Base-by-base conservation (phyloP, 805 yeast species). In the Suhomyces pyralidae region DNA sequence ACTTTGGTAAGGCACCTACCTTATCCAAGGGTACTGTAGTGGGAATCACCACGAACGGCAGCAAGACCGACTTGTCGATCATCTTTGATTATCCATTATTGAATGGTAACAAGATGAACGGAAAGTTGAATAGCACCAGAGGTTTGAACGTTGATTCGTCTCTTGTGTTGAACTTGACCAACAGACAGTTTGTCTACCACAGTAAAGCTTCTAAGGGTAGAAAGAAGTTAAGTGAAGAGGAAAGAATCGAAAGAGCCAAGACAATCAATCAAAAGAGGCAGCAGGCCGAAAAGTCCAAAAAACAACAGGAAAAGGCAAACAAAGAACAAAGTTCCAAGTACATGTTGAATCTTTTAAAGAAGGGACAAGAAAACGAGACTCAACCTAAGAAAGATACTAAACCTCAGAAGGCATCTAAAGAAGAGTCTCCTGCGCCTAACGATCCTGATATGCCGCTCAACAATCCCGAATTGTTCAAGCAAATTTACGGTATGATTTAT, bases 21-120 rank as follows among this genome's bases (percentile, higher is more conserved):
- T 90, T 87, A 64, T 80, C 89, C 24, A 87, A 87, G 62, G 99
- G 99, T 66, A 91, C 97, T 0, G 96, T 94, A 51, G 86, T 89
- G 48, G 86, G 88, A 7, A 74, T 80, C 51, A 71, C 70, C 22
- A 70, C 81, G 3, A 76, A 82, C 40, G 90, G 89, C 42, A 78
- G 82, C 34, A 81, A 84, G 59, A 78, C 82, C 34, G 80, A 85
- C 0, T 74, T 94, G 52, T 90, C 88, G 57, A 85, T 94, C 49
- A 68, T 94, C 36, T 94, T 93, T 77, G 99, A 94, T 64, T 71
- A 80, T 52, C 88, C 92, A 40, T 76, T 93, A 51, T 76, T 91
- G 49, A 88, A 94, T 46, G 98, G 97, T 61, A 86, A 84, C 64
- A 83, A 80, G 24, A 77, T 94, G 72, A 88, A 84, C 59, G 96